Base-by-base conservation (phyloP, 140 eudicot genomes). In the Senecio squalidus region DNA sequence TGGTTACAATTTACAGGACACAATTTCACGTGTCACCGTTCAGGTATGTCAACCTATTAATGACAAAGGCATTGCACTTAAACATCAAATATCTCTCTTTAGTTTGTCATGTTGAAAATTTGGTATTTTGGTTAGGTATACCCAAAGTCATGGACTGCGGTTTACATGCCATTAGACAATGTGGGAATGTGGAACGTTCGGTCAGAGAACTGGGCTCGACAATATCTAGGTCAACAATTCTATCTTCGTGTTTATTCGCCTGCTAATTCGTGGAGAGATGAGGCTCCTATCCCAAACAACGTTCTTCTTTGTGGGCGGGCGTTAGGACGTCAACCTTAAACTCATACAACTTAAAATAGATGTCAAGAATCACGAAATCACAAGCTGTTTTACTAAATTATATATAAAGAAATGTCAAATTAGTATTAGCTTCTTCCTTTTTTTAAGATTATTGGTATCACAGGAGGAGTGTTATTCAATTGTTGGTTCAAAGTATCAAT, bases 271-370 rank as follows among this genome's bases (percentile, higher is more conserved):
- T 82, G 85, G 94, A 76, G 97, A 67, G 97, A 90, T 13, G 95
- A 90, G 56, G 83, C 72, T 55, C 97, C 95, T 1, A 83, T 90
- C 23, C 97, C 95, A 3, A 76, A 74, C 63, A 86, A 86, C 30
- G 95, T 83, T 43, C 79, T 85, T 55, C 89, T 74, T 16, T 90
- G 97, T 74, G 97, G 97, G 28, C 77, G 82, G 51, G 97, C 95
- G 26, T 34, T 58, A 6, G 85, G 85, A 41, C 78, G 21, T 61
- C 70, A 52, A 20, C 58, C 75, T 63, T 38, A 60, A 60, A 86
- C 69, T 1, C 43, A 65, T 68, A 20, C 43, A 6, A 28, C 14
- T 8, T 39, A 39, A 9, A n/a, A 11, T 23, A 40, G 27, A 55
- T 43, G 36, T 55, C n/a, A 14, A 8, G 27, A 8, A 21, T 30